These are phyloP conservation scores for Basipetospora chlamydospora DNA, from an alignment of 2,329 filamentous ascomycete genomes.

Conservation along the genomic window DNA sequence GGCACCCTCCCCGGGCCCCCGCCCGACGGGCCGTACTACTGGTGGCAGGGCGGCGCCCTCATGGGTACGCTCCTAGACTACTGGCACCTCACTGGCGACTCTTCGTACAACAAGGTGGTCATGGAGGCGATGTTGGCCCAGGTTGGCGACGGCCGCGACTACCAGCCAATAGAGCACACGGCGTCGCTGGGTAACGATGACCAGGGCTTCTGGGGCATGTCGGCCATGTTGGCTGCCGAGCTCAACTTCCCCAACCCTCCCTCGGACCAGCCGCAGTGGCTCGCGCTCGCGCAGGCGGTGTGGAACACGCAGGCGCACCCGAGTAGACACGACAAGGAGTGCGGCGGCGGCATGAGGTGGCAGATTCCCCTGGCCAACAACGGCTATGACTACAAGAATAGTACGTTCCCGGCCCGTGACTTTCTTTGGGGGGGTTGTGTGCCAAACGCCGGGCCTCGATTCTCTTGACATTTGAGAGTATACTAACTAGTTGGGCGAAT, in stretches of 20 bases:
- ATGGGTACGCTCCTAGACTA: conserved; percentile 58
- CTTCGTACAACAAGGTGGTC: conserved; percentile 44
- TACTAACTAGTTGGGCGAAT: too few species aligned
- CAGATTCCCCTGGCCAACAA: conserved; percentile 62
- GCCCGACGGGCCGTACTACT: conserved; percentile 46
- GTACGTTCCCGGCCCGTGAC: conserved; percentile 16
- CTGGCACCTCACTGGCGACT: conserved; percentile 52
- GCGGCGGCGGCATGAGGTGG: conserved; percentile 59
- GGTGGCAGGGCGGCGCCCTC: conserved; percentile 59
- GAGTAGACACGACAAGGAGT: conserved; percentile 50
- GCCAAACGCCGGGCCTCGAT: too few species aligned
- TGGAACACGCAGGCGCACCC: conserved; percentile 46
- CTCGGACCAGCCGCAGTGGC: conserved; percentile 39
- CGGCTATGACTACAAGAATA: conserved; percentile 65
- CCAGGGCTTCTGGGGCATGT: conserved; percentile 56
- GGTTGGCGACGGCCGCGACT: conserved; percentile 39
- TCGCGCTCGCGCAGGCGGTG: conserved; percentile 53
- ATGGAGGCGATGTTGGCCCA: conserved; percentile 44
- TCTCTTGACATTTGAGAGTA: too few species aligned
- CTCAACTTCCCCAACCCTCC: conserved; percentile 46
- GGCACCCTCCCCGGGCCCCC: conserved; percentile 44
- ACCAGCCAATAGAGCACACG: conserved; percentile 45
- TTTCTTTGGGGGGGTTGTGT: too few species aligned
- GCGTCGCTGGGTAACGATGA: conserved; percentile 53
- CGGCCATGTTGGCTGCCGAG: conserved; percentile 53